Evolutionary conservation across 2,329 filamentous ascomycete genomes (phyloP).

Genomic region (Colletotrichum scovillei): DNA sequence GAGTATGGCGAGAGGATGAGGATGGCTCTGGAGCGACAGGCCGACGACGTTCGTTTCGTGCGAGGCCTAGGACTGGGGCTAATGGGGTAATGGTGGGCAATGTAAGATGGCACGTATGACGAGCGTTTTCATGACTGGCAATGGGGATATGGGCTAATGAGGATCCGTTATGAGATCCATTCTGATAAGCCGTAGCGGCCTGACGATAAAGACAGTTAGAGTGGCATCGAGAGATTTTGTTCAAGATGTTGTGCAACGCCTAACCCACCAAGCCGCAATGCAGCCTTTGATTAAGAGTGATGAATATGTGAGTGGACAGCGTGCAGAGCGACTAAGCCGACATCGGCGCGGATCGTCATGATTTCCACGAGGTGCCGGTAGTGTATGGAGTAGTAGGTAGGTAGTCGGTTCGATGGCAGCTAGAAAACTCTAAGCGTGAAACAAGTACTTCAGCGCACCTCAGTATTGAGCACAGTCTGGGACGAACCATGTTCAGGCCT

Average conservation of each 20-base stretch:
- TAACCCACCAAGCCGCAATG: neutral
- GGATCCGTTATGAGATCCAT: neutral
- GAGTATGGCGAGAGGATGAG: conserved; percentile 79
- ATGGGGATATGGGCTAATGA: neutral
- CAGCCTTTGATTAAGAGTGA: neutral
- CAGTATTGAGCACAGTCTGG: conserved; percentile 1
- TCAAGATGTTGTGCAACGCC: neutral
- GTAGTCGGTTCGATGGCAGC: neutral
- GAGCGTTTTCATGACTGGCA: neutral
- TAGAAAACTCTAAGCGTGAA: conserved; percentile 10
- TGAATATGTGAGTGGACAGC: neutral
- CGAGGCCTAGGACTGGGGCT: conserved; percentile 64
- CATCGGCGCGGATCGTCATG: neutral
- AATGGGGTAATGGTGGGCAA: conserved; percentile 3
- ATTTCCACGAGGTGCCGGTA: too few relatives aligned
- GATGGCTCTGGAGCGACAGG: conserved; percentile 78
- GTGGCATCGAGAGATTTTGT: neutral
- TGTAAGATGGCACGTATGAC: neutral
- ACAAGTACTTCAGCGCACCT: neutral
- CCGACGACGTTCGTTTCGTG: conserved; percentile 82
- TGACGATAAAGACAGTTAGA: neutral
- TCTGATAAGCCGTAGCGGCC: neutral
- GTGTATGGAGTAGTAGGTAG: neutral
- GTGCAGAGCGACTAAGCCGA: neutral
- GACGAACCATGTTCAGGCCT: conserved; percentile 30